Percentiles rank a stretch among this genome's conserved stretches.
Evolutionary conservation across 108 stramenopile species (phyloP).

Genomic region (Seminavis robusta): DNA sequence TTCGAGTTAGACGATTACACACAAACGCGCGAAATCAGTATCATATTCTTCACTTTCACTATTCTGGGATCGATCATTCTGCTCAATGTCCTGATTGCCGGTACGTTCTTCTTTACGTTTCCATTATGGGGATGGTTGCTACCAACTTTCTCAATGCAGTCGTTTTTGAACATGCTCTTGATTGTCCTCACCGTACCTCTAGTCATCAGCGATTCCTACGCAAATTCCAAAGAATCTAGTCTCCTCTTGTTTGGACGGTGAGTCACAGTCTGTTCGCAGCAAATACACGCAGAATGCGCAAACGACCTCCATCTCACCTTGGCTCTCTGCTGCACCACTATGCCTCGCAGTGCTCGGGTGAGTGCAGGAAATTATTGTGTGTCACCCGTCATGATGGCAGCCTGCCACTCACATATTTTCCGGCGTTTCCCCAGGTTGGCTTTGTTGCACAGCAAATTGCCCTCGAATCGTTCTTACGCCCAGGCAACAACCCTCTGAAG

Average conservation of each 20-base stretch:
- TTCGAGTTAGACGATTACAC: conserved; percentile 23
- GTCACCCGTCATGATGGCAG: background rate
- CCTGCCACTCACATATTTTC: background rate
- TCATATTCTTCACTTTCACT: conserved; percentile 25
- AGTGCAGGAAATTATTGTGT: too few relatives aligned
- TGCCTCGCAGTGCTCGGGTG: too few relatives aligned
- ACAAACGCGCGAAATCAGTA: background rate
- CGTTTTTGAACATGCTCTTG: too few relatives aligned
- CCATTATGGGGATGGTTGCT: background rate
- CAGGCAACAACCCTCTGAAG: background rate
- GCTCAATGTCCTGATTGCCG: conserved; percentile 45
- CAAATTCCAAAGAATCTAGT: conserved; percentile 6
- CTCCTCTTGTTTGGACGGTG: conserved; percentile 13
- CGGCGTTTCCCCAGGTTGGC: conserved; percentile 10
- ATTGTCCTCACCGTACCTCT: background rate
- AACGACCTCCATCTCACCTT: too few relatives aligned
- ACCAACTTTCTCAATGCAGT: background rate
- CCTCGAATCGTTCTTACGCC: conserved; percentile 10
- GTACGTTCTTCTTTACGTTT: background rate
- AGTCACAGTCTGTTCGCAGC: background rate
- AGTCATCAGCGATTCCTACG: conserved; percentile 25
- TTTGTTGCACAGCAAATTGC: conserved; percentile 19
- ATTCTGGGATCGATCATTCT: conserved; percentile 36
- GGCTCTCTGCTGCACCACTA: too few relatives aligned
- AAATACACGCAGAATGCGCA: background rate